A percentile compares a stretch with the other conserved stretches of the same genome.
Evolutionary conservation across 106 monocot genomes (phyloP).

Genomic region (Gastrodia elata): DNA sequence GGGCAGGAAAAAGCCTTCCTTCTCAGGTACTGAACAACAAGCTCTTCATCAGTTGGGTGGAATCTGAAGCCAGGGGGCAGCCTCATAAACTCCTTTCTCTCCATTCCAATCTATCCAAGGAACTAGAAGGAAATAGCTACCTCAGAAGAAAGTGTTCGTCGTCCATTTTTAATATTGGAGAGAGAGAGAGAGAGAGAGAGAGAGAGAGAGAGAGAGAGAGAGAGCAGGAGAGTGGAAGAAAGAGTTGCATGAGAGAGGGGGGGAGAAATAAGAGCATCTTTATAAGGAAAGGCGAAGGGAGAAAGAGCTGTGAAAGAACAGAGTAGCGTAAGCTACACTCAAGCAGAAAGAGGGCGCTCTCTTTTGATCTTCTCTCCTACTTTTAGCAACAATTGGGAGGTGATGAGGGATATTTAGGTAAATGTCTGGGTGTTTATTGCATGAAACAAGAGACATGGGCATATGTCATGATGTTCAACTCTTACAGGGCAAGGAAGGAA

Average conservation of each 20-base stretch:
- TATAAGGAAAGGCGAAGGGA: slow-evolving; percentile 12
- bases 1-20: slow-evolving; percentile 20
- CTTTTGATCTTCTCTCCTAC: background rate
- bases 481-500: background rate
- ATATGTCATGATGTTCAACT: background rate
- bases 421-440: slow-evolving; percentile 2
- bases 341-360: slow-evolving; percentile 1
- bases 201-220: background rate
- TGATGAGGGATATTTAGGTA: background rate
- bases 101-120: background rate
- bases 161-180: background rate
- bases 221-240: background rate
- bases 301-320: background rate
- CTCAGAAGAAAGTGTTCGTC: background rate
- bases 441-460: background rate
- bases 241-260: slow-evolving; percentile 1
- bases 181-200: background rate
- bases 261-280: slow-evolving; percentile 4
- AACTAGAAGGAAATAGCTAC: background rate
- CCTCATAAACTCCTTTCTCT: slow-evolving; percentile 12
- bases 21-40: slow-evolving; percentile 21
- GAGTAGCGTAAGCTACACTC: slow-evolving; percentile 2
- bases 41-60: slow-evolving; percentile 25
- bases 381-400: background rate
- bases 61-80: slow-evolving; percentile 26